phyloP scores from a whole-genome alignment of 352 stramenopile species.

The Pythium monospermum region DNA sequence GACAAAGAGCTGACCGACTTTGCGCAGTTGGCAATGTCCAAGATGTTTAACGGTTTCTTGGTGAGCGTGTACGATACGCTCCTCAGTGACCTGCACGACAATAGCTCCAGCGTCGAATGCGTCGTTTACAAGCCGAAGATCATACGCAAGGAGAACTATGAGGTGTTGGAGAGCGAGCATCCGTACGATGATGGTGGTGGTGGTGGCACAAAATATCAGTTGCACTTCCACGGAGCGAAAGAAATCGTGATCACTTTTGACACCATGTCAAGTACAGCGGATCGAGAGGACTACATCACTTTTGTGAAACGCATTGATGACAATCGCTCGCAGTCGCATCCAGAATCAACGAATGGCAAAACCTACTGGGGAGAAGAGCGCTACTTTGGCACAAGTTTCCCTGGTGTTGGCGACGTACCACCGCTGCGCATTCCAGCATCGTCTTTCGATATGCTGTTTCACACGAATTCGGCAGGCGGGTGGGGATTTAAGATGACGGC shows the following conservation, averaged over 20 bases:
- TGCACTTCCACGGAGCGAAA: slow-evolving; percentile 57
- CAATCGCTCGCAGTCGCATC: slow-evolving; percentile 10
- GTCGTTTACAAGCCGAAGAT: too few relatives aligned
- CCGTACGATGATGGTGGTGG: slow-evolving; percentile 62
- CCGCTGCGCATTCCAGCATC: slow-evolving; percentile 60
- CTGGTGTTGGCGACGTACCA: slow-evolving; percentile 45
- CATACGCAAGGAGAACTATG: slow-evolving; percentile 59
- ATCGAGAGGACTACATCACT: slow-evolving; percentile 73
- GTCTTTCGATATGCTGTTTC: slow-evolving; percentile 66
- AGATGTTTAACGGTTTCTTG: too few relatives aligned
- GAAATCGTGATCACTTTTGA: slow-evolving; percentile 85
- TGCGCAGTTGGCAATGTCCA: slow-evolving; percentile 33
- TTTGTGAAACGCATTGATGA: slow-evolving; percentile 52
- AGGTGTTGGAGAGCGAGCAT: slow-evolving; percentile 76
- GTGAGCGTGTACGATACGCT: too few relatives aligned
- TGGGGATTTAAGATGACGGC: slow-evolving; percentile 83
- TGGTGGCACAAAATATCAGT: slow-evolving; percentile 44
- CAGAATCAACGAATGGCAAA: slow-evolving; percentile 17
- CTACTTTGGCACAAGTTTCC: slow-evolving; percentile 71
- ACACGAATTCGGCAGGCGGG: slow-evolving; percentile 47
- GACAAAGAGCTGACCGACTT: slow-evolving; percentile 40
- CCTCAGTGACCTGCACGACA: too few relatives aligned
- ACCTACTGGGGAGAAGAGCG: slow-evolving; percentile 69
- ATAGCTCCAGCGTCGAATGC: too few relatives aligned
- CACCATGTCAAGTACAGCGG: slow-evolving; percentile 54